Conservation (phyloP, 2,329 filamentous ascomycete species). For the Cordyceps javanica region DNA sequence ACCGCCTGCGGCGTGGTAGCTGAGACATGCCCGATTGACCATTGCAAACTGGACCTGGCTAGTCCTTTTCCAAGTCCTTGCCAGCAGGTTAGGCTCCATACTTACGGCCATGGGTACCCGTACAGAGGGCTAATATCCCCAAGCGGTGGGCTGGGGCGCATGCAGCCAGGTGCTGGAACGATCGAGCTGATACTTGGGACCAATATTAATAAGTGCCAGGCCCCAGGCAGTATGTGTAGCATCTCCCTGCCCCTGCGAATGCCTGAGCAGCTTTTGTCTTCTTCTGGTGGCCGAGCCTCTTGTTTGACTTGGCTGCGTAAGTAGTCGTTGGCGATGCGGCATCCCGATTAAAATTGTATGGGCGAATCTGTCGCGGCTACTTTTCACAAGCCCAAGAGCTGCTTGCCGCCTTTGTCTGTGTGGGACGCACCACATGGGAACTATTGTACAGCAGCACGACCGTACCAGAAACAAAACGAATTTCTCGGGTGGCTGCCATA, state of each 20-base stretch:
- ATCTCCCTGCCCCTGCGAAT: background rate
- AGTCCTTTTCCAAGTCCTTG: constrained; percentile 4
- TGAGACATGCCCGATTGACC: constrained; percentile 10
- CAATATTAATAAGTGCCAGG: constrained; percentile 6
- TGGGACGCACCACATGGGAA: constrained; percentile 1
- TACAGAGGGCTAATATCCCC: background rate
- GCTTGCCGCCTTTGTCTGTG: background rate
- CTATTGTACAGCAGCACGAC: constrained; percentile 5
- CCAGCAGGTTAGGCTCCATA: constrained; percentile 5
- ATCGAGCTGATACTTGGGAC: background rate
- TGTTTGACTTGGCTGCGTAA: background rate
- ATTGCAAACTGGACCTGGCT: constrained; percentile 11
- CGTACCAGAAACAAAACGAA: background rate
- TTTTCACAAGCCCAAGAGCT: background rate
- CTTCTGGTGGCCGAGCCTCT: background rate
- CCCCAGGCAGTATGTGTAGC: background rate
- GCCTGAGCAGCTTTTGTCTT: background rate
- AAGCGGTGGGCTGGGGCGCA: background rate
- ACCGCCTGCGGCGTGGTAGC: constrained; percentile 1
- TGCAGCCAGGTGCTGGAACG: background rate
- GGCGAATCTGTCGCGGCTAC: background rate
- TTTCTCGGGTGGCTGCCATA: constrained; percentile 3
- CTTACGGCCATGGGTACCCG: background rate
- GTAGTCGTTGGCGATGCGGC: constrained; percentile 7
- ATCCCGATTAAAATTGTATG: background rate